Base-by-base conservation (phyloP, 495 filamentous ascomycete species). In the Venustampulla echinocandica region DNA sequence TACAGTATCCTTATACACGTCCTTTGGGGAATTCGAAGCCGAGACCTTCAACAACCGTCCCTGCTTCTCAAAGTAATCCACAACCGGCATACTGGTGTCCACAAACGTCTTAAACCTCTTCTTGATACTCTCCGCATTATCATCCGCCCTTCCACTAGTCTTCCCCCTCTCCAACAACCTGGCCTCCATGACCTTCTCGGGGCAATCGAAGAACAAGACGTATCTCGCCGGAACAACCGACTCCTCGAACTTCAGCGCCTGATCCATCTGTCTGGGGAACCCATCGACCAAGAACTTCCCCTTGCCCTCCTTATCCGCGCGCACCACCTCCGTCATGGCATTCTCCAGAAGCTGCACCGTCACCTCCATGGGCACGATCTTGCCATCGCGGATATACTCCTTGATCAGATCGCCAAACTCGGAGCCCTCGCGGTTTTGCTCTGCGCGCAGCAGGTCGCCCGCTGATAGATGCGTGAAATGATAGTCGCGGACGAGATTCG, bases 361-460 rank as follows among this genome's bases (percentile, higher is more conserved):
- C 17, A 98, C 88, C 60, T 97, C 90, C 90, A 95, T 95, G 9
- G 92, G 92, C 52, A 98, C 92, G 64, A 98, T 98, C 55, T 78
- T 81, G 50, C 92, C 92, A 61, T 98, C 82, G 28, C 77, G 79
- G 73, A 98, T 98, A 70, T 89, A 87, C 37, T 79, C 69, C 48
- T 80, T 81, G 75, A 98, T 98, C 64, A 97, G 72, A 24, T 82
- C 74, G 59, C 92, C 92, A 65, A 93, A 95, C 61, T 95, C 73
- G 53, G 77, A 83, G 32, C 86, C 88, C 4, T 77, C 71, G 10
- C 92, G 82, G 55, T 87, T 71, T 69, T 98, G 92, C 66, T 98
- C 92, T 37, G 84, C 88, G 36, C 92, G 87, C 25, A 98, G 79
- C 15, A 98, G 75, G 68, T 98, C 92, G 41, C 93, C 92, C 9